phyloP scores from a whole-genome alignment of 768 basidiomycete genomes.

The Gelatoporia subvermispora region DNA sequence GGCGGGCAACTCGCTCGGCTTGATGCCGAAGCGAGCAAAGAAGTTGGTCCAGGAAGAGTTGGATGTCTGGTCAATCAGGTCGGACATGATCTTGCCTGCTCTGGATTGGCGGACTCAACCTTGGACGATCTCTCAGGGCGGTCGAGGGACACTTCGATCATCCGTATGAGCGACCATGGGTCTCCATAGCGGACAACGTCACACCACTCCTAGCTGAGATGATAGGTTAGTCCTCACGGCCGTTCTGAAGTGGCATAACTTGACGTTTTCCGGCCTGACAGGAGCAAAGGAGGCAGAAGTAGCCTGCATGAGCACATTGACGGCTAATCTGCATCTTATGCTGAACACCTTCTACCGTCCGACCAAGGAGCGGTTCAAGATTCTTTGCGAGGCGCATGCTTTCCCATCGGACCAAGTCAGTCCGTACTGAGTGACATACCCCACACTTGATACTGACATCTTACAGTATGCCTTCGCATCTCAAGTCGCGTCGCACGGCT shows the following conservation, averaged over 20 bases:
- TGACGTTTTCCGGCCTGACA: slow-evolving; percentile 23
- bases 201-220: slow-evolving; percentile 74
- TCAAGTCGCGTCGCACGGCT: slow-evolving; percentile 79
- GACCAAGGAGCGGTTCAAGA: slow-evolving; percentile 79
- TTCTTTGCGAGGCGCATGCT: slow-evolving; percentile 88
- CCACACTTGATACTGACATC: not conserved
- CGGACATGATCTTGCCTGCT: slow-evolving; percentile 4
- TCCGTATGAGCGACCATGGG: slow-evolving; percentile 82
- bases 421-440: not conserved
- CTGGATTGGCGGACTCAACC: not conserved
- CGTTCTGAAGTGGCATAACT: not conserved
- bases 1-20: slow-evolving; percentile 93
- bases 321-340: slow-evolving; percentile 93
- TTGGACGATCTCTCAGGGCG: slow-evolving; percentile 42
- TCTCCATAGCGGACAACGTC: slow-evolving; percentile 66
- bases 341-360: slow-evolving; percentile 94
- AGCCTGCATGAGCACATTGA: slow-evolving; percentile 92
- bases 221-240: slow-evolving; percentile 61
- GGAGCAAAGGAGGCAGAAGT: slow-evolving; percentile 89
- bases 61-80: slow-evolving; percentile 75
- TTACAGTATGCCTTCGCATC: slow-evolving; percentile 91
- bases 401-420: slow-evolving; percentile 94
- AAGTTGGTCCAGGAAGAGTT: slow-evolving; percentile 78
- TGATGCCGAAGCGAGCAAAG: slow-evolving; percentile 69
- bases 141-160: slow-evolving; percentile 90